A percentile compares a stretch with the other conserved stretches of the same genome.
Conservation (phyloP, 192 early-diverging fungal genomes). For the Backusella morwellensis region DNA sequence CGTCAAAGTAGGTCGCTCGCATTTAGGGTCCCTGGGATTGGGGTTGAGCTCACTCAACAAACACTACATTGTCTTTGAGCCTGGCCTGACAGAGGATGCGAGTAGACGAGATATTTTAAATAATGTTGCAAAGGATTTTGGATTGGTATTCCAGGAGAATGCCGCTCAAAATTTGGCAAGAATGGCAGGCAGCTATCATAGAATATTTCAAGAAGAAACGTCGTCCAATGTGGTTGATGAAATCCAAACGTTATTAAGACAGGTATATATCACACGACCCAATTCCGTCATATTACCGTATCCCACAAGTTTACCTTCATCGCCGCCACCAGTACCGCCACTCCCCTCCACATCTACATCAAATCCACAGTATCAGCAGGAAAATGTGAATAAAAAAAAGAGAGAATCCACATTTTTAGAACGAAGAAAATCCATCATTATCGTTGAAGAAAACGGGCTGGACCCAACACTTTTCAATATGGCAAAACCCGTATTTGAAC, state of each 20-base stretch:
- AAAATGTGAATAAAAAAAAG: background rate
- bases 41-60: conserved; percentile 13
- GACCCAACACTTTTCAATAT: conserved; percentile 8
- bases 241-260: background rate
- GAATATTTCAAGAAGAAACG: conserved; percentile 9
- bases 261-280: conserved; percentile 7
- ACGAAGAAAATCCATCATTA: conserved; percentile 13
- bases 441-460: background rate
- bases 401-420: conserved; percentile 13
- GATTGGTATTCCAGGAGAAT: conserved; percentile 18
- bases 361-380: background rate
- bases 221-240: background rate
- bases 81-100: background rate
- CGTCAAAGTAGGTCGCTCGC: background rate
- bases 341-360: background rate
- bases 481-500: conserved; percentile 18
- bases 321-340: background rate
- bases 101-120: background rate
- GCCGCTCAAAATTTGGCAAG: conserved; percentile 21
- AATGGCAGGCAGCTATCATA: conserved; percentile 19
- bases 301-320: background rate
- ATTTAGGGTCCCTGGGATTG: background rate
- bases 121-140: conserved; percentile 13
- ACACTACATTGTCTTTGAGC: conserved; percentile 14
- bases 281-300: conserved; percentile 3